Evolutionary conservation across 1,139 yeast genomes (phyloP).

Genomic region (Ogataea hybrid): DNA sequence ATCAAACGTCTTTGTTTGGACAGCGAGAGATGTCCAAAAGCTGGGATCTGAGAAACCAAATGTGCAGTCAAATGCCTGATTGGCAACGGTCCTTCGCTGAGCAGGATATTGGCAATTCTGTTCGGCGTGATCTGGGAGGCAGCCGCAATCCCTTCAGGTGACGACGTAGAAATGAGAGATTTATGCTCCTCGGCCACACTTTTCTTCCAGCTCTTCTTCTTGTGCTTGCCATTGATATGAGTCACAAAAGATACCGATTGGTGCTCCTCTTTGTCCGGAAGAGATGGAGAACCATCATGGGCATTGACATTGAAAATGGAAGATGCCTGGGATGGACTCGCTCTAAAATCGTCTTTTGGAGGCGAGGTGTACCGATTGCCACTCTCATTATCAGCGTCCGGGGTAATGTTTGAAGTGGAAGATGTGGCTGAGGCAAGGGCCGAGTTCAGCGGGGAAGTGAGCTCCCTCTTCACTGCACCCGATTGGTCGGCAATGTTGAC

Average conservation of each 20-base stretch:
- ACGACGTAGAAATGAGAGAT: constrained; percentile 63
- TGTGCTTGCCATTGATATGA: constrained; percentile 8
- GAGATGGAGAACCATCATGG: not conserved
- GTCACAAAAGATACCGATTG: not conserved
- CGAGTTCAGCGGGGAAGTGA: constrained; percentile 12
- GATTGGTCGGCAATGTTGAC: constrained; percentile 12
- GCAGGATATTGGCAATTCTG: constrained; percentile 65
- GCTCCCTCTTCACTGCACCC: constrained; percentile 16
- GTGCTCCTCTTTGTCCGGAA: constrained; percentile 1
- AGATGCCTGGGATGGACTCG: constrained; percentile 1
- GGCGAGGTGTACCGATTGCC: not conserved
- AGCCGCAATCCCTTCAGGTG: constrained; percentile 86
- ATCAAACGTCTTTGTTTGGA: constrained; percentile 89
- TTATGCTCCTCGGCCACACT: constrained; percentile 27
- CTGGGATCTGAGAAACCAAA: constrained; percentile 69
- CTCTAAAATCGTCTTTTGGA: not conserved
- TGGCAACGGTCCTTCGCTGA: constrained; percentile 82
- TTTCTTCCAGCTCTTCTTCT: constrained; percentile 23
- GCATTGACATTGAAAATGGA: not conserved
- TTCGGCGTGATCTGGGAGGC: constrained; percentile 85
- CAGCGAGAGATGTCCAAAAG: constrained; percentile 75
- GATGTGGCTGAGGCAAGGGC: constrained; percentile 10
- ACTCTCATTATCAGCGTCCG: not conserved
- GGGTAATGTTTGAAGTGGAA: constrained; percentile 7
- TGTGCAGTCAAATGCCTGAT: constrained; percentile 86